Conservation (phyloP, 1,139 yeast species). For the Nakaseomyces delphensis region DNA sequence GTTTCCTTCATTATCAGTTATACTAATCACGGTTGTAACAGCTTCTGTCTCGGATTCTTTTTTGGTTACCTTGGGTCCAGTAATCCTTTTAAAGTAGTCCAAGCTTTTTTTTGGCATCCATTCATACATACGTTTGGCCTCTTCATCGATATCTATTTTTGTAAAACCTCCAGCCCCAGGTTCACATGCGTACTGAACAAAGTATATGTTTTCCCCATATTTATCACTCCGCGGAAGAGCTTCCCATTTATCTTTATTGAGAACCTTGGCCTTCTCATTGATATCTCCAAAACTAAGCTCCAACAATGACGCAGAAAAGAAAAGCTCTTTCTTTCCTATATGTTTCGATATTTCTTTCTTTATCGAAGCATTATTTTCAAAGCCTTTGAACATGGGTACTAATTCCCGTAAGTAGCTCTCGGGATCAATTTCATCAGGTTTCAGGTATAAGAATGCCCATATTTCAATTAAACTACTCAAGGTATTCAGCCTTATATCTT, state of each 20-base stretch:
- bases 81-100: constrained; percentile 2
- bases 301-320: constrained; percentile 12
- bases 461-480: constrained; percentile 25
- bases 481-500: constrained; percentile 27
- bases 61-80: background rate
- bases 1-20: background rate
- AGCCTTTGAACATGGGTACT: background rate
- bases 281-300: constrained; percentile 14
- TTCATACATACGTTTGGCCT: constrained; percentile 9
- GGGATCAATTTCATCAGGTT: constrained; percentile 25
- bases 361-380: constrained; percentile 8
- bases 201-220: constrained; percentile 10
- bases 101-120: constrained; percentile 6
- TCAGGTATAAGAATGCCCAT: constrained; percentile 25
- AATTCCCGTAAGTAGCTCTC: background rate
- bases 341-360: constrained; percentile 9
- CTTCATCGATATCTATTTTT: constrained; percentile 17
- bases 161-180: constrained; percentile 17
- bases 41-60: background rate
- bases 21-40: background rate
- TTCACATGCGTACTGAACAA: constrained; percentile 18
- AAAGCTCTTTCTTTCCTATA: constrained; percentile 13
- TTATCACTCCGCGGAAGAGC: constrained; percentile 3
- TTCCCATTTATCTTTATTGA: constrained; percentile 9
- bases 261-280: constrained; percentile 10